These are phyloP conservation scores for Cladosporium sp. DNA, from an alignment of 2,329 filamentous ascomycete species.

Conservation along the genomic window DNA sequence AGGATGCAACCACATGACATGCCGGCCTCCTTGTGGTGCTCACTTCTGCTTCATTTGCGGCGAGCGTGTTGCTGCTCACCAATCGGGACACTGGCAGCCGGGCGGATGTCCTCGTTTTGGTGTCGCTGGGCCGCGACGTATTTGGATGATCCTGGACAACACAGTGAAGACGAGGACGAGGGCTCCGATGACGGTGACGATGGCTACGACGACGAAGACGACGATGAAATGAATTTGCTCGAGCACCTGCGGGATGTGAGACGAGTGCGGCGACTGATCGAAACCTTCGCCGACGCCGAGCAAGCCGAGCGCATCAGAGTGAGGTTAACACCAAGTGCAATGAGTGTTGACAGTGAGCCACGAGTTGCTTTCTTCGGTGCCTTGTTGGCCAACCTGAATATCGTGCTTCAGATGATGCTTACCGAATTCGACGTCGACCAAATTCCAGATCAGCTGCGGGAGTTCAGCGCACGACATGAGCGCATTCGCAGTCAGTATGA, in stretches of 20 bases:
- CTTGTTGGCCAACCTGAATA: neutral
- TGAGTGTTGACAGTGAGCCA: neutral
- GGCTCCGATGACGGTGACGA: neutral
- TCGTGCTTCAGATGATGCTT: neutral
- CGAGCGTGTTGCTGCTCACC: neutral
- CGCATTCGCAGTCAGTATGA: neutral
- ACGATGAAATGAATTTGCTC: neutral
- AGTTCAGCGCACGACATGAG: neutral
- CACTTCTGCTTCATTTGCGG: constrained; percentile 26
- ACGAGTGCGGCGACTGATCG: neutral
- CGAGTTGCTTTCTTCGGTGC: neutral
- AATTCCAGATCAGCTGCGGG: neutral
- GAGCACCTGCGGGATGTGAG: neutral
- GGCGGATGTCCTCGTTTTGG: constrained; percentile 22
- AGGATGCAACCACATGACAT: constrained; percentile 23
- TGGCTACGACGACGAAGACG: neutral
- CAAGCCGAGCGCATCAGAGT: neutral
- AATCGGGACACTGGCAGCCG: constrained; percentile 17
- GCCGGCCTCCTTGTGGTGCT: constrained; percentile 20
- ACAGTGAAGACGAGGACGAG: neutral
- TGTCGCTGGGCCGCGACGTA: neutral
- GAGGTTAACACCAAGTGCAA: neutral
- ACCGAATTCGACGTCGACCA: neutral
- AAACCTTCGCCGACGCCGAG: neutral
- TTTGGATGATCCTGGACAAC: neutral